Base-by-base conservation (phyloP, 2,329 filamentous ascomycete genomes). In the Colletotrichum simmondsii region DNA sequence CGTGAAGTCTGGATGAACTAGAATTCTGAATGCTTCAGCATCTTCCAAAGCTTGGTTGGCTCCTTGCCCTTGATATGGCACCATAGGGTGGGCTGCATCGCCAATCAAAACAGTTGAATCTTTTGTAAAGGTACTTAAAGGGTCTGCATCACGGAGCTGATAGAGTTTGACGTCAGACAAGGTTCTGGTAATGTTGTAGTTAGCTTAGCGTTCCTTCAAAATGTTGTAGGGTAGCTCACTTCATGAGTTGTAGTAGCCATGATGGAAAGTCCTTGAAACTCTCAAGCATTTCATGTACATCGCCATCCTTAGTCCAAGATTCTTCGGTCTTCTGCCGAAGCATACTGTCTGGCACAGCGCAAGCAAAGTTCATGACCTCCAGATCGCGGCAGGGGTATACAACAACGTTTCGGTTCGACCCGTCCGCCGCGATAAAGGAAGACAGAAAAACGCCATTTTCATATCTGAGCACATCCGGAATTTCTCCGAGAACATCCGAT, bases 51-150 rank as follows among this genome's bases (percentile, higher is more conserved):
- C 60, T 58, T 65, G 60, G n/a, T 58, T 52, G 8, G 67, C 67
- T 19, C 67, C 60, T 58, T 70, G 60, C 12, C 60, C 61, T 37
- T 70, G 60, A 42, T 65, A 64, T 6, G 67, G 52, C 26, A 70
- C 54, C 60, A 65, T 65, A 2, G 60, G 67, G 32, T 70, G 53
- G 12, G 53, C 53, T 4, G 60, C 67, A 19, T 70, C 61, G 28
- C 60, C 60, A 14, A 70, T 46, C 4, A 65, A 30, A 14, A 28
- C n/a, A 19, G 42, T 14, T 5, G 14, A n/a, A 14, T 42, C 54
- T 24, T 49, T 60, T 12, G n/a, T 52, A 5, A 32, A 60, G n/a
- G 37, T 52, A 24, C 24, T 22, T 19, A 60, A 28, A 0, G 54
- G 37, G 28, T 49, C 37, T 32, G 64, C 35, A 22, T 66, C 64